These are phyloP conservation scores for Fraxinus nigra DNA, from an alignment of 305 asterid species.

Conservation along the genomic window DNA sequence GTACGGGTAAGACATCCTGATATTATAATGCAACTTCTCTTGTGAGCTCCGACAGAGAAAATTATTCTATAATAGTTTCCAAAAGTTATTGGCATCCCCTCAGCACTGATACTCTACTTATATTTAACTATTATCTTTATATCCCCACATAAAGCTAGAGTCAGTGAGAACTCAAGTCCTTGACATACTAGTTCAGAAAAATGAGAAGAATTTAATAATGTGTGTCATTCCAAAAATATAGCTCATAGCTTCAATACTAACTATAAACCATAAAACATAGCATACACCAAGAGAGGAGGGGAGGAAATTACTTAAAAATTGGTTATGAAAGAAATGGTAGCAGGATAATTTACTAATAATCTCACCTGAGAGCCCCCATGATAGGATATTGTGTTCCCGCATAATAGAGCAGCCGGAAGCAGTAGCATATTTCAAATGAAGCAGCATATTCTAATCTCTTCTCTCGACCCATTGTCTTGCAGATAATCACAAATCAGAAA, in stretches of 20 bases:
- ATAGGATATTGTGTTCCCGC: conserved; percentile 93
- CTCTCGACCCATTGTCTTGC: conserved; percentile 90
- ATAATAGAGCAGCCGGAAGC: conserved; percentile 83
- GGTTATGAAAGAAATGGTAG: not conserved
- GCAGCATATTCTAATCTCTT: conserved; percentile 88
- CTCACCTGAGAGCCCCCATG: conserved; percentile 95
- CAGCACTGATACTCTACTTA: not conserved
- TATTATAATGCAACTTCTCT: conserved; percentile 7
- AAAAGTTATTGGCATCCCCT: not conserved
- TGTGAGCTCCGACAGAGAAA: not conserved
- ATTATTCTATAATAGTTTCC: conserved; percentile 9
- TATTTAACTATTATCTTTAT: not conserved
- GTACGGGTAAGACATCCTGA: conserved; percentile 82
- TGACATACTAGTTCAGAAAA: conserved; percentile 1
- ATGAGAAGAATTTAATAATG: not conserved
- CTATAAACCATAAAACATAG: not conserved
- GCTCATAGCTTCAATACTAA: not conserved
- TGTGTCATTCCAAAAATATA: not conserved
- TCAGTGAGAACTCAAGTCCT: not conserved
- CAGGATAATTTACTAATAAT: conserved; percentile 10
- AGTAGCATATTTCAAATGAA: conserved; percentile 85
- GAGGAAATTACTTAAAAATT: not conserved
- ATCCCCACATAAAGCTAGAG: not conserved
- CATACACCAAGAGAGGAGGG: not conserved
- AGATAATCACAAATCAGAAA: conserved; percentile 21